These are phyloP conservation scores for Colletotrichum cereale DNA, from an alignment of 2,329 filamentous ascomycete genomes.

Conservation along the genomic window DNA sequence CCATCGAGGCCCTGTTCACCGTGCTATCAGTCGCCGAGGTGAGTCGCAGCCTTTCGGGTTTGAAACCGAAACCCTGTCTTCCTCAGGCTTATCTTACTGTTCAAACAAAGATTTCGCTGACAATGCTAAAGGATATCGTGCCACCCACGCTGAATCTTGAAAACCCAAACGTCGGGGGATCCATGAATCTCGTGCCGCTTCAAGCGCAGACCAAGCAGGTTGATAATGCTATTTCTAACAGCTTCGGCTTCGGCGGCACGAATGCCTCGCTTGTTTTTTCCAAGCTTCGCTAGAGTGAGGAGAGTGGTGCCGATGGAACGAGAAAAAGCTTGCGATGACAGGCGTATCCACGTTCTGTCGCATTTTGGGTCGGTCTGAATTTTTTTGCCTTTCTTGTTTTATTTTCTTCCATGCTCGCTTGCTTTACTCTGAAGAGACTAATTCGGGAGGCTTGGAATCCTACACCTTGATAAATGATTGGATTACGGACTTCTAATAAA, in stretches of 20 bases:
- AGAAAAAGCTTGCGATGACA: conserved; percentile 19
- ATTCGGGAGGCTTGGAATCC: neutral
- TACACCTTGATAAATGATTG: neutral
- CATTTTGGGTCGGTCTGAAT: neutral
- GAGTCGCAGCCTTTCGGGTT: conserved; percentile 47
- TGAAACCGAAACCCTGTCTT: conserved; percentile 39
- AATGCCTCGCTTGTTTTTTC: conserved; percentile 91
- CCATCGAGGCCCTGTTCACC: conserved; percentile 89
- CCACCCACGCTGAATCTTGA: conserved; percentile 90
- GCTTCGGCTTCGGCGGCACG: conserved; percentile 97
- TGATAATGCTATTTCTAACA: conserved; percentile 87
- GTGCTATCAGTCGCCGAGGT: conserved; percentile 85
- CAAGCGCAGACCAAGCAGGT: conserved; percentile 78
- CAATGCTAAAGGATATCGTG: conserved; percentile 71
- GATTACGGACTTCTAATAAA: neutral
- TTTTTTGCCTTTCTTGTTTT: neutral
- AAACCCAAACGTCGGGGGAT: conserved; percentile 73
- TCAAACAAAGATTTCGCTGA: conserved; percentile 21
- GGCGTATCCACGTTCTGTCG: neutral
- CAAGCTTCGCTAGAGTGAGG: conserved; percentile 22
- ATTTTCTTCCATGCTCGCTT: neutral
- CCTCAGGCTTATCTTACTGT: conserved; percentile 17
- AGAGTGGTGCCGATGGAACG: neutral
- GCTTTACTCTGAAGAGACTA: too few species aligned
- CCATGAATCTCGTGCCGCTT: conserved; percentile 88